Base-by-base conservation (phyloP, 2,329 filamentous ascomycete genomes). In the Daldinia sp. region DNA sequence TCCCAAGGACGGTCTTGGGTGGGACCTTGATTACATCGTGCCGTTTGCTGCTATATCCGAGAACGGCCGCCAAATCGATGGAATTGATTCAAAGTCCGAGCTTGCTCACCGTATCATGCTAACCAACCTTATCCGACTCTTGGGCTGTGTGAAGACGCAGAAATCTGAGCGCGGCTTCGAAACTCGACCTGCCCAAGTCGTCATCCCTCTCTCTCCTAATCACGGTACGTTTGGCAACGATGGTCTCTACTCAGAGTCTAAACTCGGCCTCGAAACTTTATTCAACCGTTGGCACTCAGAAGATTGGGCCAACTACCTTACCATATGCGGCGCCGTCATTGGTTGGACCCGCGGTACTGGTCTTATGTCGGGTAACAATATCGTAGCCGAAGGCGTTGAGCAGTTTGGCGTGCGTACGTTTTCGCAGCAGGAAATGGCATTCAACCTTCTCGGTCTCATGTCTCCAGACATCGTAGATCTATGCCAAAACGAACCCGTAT, bases 251-350 rank as follows among this genome's bases (percentile, higher is more conserved):
- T 97, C 96, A 5, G 96, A 99, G 83, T 98, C 96, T 54, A 99
- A 99, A 85, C 90, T 99, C 66, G 96, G 92, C 48, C 87, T 99
- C 7, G 96, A 99, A 86, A 98, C 96, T 4, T 88, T 99, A 41
- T 98, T 99, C 89, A 98, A 97, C 84, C 89, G 96, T 74, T 99
- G 96, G 96, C 92, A 97, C 82, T 97, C 96, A 0, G 96, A 99
- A 84, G 94, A 89, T 84, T 99, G 96, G 96, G 91, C 90, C 73
- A 95, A 95, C 83, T 99, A 97, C 85, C 93, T 99, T 76, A 98
- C 95, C 68, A 96, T 99, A 75, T 99, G 96, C 76, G 96, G 96
- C 85, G 95, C 95, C 70, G 93, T 98, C 81, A 99, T 99, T 79
- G 96, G 96, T 70, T 99, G 96, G 96, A 99, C 96, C 74, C 95